Base-by-base conservation (phyloP, 2,329 filamentous ascomycete genomes). In the Hypoxylon sp. region DNA sequence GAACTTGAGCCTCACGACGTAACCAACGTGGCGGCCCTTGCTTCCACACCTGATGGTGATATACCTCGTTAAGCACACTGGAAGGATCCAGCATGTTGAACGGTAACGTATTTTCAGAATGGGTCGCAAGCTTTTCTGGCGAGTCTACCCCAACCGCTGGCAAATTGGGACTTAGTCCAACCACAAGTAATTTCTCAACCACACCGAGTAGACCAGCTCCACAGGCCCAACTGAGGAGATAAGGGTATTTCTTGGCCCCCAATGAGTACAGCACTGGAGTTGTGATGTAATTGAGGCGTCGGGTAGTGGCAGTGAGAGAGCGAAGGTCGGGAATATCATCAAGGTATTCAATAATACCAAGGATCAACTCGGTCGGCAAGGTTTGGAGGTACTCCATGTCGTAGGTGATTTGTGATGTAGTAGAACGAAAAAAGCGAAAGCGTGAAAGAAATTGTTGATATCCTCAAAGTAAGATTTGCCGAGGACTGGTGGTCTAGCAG, bases 181-280 rank as follows among this genome's bases (percentile, higher is more conserved):
- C 47, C 6, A 19, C 35, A 9, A 64, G 62, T 3, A 64, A 22
- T 22, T 64, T 64, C 31, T 59, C 9, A 19, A 42, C 62, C n/a
- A 56, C 29, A 22, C 17, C 33, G 3, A 54, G 5, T 22, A 22
- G 19, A 14, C 48, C 62, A 33, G 19, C 9, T 24, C 31, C 62
- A 29, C 54, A 64, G 22, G 62, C 62, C 54, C 62, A 64, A 17
- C 4, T 8, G 22, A 64, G 62, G 10, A 64, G 33, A n/a, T 54
- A 17, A 1, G 54, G 54, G 22, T 31, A 19, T 6, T 48, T 24
- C 24, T 9, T 24, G 11, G 24, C 48, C 1, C 39, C 54, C 13
- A 58, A 46, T 10, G 47, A 37, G 22, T 64, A 64, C 3, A 64
- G 31, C 0, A 59, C n/a, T 6, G 54, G 54, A 5, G 54, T 54